A percentile compares a stretch with the other conserved stretches of the same genome.
Evolutionary conservation across 2,329 filamentous ascomycete genomes (phyloP).

Genomic region (Ceratocystis eucalypticola): DNA sequence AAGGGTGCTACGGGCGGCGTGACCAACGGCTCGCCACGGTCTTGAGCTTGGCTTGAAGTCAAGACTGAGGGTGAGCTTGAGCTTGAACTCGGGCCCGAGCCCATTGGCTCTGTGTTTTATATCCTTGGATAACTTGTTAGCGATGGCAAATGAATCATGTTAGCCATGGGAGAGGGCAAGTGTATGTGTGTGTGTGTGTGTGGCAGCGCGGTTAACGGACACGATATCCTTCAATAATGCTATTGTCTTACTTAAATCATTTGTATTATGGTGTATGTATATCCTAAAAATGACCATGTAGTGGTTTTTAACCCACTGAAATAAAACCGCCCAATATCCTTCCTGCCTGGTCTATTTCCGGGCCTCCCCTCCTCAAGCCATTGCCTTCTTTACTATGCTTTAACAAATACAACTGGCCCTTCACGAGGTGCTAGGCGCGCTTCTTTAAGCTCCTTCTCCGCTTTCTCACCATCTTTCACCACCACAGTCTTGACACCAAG

Average conservation of each 20-base stretch:
- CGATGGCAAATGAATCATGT: too few species aligned
- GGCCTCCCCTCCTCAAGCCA: not conserved
- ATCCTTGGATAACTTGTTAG: too few species aligned
- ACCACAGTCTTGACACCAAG: slow-evolving; percentile 45
- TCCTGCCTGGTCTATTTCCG: not conserved
- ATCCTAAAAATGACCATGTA: not conserved
- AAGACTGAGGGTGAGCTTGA: too few species aligned
- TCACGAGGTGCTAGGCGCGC: slow-evolving; percentile 5
- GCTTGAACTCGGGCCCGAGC: too few species aligned
- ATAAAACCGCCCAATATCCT: too few species aligned
- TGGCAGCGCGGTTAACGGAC: not conserved
- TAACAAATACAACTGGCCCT: slow-evolving; percentile 9
- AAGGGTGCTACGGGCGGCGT: slow-evolving; percentile 25
- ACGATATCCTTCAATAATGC: not conserved
- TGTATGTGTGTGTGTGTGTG: too few species aligned
- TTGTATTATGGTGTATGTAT: not conserved
- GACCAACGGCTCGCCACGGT: slow-evolving; percentile 13
- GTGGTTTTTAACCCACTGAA: not conserved
- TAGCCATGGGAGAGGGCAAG: too few species aligned
- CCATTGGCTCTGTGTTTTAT: too few species aligned
- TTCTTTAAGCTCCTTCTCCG: slow-evolving; percentile 6
- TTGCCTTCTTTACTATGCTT: not conserved
- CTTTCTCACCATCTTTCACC: not conserved
- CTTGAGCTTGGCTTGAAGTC: not conserved
- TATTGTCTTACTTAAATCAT: not conserved